These are phyloP conservation scores for Byssoonygena ceratinophila DNA, from an alignment of 2,329 filamentous ascomycete genomes.

Conservation along the genomic window DNA sequence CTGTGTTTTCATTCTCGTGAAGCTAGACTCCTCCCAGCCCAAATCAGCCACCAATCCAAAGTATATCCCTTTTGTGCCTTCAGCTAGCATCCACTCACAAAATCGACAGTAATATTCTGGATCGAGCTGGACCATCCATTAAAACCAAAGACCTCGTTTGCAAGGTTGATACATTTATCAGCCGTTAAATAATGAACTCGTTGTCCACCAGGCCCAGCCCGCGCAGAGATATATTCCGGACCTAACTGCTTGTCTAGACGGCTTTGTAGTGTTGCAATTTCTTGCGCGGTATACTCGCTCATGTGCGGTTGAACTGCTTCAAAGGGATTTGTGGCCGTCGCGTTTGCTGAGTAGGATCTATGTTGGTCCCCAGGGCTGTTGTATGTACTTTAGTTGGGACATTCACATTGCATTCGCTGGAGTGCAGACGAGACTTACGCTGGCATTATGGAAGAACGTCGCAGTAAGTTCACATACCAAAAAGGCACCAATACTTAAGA, in stretches of 20 bases:
- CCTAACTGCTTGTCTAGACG: slow-evolving; percentile 87
- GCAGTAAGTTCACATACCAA: neutral
- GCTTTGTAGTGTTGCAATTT: slow-evolving; percentile 78
- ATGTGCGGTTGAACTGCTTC: slow-evolving; percentile 59
- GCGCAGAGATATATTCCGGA: slow-evolving; percentile 85
- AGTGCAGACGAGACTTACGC: slow-evolving; percentile 32
- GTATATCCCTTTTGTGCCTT: neutral
- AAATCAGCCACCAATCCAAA: neutral
- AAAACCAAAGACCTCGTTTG: slow-evolving; percentile 92
- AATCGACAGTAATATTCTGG: slow-evolving; percentile 88
- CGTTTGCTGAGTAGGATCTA: slow-evolving; percentile 37
- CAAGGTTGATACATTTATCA: slow-evolving; percentile 90
- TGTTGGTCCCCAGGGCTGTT: slow-evolving; percentile 60
- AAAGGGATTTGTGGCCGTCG: slow-evolving; percentile 60
- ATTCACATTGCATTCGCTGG: neutral
- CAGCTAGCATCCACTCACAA: slow-evolving; percentile 42
- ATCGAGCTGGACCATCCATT: slow-evolving; percentile 98
- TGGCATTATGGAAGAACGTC: slow-evolving; percentile 33
- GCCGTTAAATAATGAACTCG: slow-evolving; percentile 92
- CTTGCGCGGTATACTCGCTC: slow-evolving; percentile 72
- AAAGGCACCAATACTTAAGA: neutral
- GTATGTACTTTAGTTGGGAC: neutral
- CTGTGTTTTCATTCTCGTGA: slow-evolving; percentile 68
- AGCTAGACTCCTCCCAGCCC: slow-evolving; percentile 37
- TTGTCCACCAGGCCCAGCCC: slow-evolving; percentile 69